Evolutionary conservation across 176 grass and related monocot genomes (phyloP).

Genomic region (Carex scoparia): DNA sequence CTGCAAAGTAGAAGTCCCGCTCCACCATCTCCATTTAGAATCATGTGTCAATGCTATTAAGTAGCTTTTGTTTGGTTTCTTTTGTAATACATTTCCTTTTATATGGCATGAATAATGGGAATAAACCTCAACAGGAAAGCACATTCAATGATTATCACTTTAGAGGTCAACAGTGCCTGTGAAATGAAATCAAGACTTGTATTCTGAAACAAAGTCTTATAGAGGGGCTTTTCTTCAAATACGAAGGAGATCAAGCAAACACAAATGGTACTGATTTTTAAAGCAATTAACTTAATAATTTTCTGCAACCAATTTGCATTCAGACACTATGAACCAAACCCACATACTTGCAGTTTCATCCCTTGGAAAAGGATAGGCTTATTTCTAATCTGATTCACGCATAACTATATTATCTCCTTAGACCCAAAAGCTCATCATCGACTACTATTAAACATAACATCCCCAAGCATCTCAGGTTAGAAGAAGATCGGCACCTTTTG

Average conservation of each 20-base stretch:
- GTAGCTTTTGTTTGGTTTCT: not conserved
- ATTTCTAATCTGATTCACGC: not conserved
- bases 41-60: not conserved
- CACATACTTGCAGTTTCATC: not conserved
- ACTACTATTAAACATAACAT: not conserved
- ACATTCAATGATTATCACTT: not conserved
- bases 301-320: conserved; percentile 4
- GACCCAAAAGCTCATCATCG: not conserved
- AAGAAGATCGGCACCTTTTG: not conserved
- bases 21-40: not conserved
- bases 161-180: not conserved
- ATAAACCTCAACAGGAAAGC: not conserved
- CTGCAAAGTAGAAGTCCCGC: not conserved
- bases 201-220: not conserved
- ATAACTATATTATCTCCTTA: not conserved
- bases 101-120: not conserved
- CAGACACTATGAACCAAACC: not conserved
- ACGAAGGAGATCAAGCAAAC: not conserved
- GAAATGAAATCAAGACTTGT: not conserved
- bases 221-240: not conserved
- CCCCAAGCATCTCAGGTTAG: not conserved
- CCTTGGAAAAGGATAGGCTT: not conserved
- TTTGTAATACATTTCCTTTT: not conserved
- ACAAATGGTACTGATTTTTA: not conserved
- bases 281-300: not conserved